Conservation (phyloP, 2,329 filamentous ascomycete genomes). For the Sporothrix pallida region DNA sequence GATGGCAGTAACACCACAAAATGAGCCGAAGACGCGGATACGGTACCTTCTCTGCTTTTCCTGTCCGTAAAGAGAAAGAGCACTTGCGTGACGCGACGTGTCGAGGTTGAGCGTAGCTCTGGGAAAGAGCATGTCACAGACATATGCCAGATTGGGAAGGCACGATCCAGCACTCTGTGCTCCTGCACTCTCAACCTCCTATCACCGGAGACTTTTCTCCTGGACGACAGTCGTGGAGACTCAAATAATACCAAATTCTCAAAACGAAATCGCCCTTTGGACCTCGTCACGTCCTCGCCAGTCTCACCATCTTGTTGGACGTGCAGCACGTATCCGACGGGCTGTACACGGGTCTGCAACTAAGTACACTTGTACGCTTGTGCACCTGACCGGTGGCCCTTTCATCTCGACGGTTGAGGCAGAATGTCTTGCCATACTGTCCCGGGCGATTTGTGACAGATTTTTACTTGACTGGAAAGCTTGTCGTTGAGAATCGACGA, state of each 20-base stretch:
- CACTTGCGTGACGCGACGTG: conserved; percentile 15
- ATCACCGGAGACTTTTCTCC: not conserved
- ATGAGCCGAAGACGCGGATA: conserved; percentile 9
- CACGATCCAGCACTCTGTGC: conserved; percentile 25
- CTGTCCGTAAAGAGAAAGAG: not conserved
- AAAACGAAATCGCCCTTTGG: too few relatives aligned
- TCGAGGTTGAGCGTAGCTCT: not conserved
- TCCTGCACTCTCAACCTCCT: not conserved
- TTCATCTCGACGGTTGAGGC: not conserved
- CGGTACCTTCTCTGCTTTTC: not conserved
- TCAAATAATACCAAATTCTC: too few relatives aligned
- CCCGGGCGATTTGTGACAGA: not conserved
- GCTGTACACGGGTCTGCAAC: not conserved
- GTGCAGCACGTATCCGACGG: not conserved
- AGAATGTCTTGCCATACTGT: not conserved
- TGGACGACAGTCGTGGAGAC: too few relatives aligned
- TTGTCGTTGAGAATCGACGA: not conserved
- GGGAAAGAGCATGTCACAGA: conserved; percentile 27
- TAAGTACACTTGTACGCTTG: not conserved
- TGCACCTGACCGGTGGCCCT: not conserved
- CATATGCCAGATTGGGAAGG: conserved; percentile 30
- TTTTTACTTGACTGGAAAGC: not conserved
- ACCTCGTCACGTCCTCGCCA: not conserved
- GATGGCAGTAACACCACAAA: conserved; percentile 1
- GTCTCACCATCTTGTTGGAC: not conserved